Evolutionary conservation across 495 filamentous ascomycete species (phyloP), one percentile per base, ranked within the genome.

Genomic region (Cenococcum geophilum): DNA sequence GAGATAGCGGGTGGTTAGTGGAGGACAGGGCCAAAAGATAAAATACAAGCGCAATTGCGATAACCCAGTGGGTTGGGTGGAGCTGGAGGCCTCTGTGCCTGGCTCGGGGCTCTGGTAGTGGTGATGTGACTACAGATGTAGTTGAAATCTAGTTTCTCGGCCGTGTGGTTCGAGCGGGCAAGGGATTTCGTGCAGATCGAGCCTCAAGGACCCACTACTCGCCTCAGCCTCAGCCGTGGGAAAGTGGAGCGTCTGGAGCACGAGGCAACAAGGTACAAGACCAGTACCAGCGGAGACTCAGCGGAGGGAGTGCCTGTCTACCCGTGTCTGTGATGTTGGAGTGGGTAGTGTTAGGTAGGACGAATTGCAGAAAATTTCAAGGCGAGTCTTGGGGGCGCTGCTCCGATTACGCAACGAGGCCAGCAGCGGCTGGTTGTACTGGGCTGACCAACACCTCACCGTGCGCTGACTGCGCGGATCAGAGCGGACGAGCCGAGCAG

Each of bases 321-420:
- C 18, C 11, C 40, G 40, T 16, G 40, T 18, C 40, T 45, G 40
- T 10, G 40, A 45, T 22, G 40, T 16, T 22, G 51, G 51, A 57
- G 52, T 45, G 55, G 32, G 34, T 42, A 47, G 45, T 20, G 45
- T 20, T 23, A 49, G 18, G 47, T 20, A 22, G 48, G 14, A 34
- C 16, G 45, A 40, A 37, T 16, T 9, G 37, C 34, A 11, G 49
- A 54, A 59, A 64, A 47, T 55, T 64, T 55, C 18, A 16, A 58
- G 32, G 16, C 11, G 10, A 9, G 49, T 16, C 40, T 47, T 16
- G 22, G 34, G 55, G 18, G 56, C 34, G 49, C 14, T 22, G 47
- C 34, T 59, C 61, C 61, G 61, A 59, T 64, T 63, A 47, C 47
- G 61, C 60, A 57, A 21, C 53, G n/a, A 51, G 18, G 43, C 45